Percentiles rank a stretch among this genome's conserved stretches.
These are phyloP conservation scores for Blepharisma japonicum DNA, from an alignment of 73 alveolate genomes.

Conservation along the genomic window DNA sequence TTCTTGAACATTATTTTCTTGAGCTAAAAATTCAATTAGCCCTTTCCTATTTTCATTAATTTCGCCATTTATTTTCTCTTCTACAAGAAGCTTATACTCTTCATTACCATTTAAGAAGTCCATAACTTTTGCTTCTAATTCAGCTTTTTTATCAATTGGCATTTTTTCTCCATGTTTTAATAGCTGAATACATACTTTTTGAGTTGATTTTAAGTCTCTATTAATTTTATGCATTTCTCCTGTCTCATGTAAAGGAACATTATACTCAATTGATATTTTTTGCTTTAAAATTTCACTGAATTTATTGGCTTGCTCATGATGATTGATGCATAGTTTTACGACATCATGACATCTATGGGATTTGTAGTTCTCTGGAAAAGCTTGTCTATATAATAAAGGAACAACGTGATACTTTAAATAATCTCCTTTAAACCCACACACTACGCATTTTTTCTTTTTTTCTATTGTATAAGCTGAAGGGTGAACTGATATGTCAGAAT, in stretches of 20 bases:
- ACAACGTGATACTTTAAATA: conserved; percentile 82
- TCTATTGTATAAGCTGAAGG: conserved; percentile 60
- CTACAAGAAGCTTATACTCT: background rate
- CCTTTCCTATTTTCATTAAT: too few species aligned
- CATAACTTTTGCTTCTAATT: conserved; percentile 12
- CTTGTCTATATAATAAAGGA: conserved; percentile 76
- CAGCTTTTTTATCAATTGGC: conserved; percentile 37
- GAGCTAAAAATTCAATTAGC: background rate
- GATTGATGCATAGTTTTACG: conserved; percentile 80
- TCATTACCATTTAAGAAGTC: conserved; percentile 33
- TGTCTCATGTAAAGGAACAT: conserved; percentile 68
- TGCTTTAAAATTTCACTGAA: conserved; percentile 61
- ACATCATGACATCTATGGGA: conserved; percentile 96
- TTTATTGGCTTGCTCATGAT: conserved; percentile 89
- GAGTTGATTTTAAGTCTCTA: conserved; percentile 36
- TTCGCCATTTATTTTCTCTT: too few species aligned
- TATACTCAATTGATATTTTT: conserved; percentile 65
- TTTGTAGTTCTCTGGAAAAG: conserved; percentile 86
- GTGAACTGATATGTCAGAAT: conserved; percentile 49
- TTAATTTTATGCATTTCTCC: conserved; percentile 45
- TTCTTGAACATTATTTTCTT: background rate
- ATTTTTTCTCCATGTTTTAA: conserved; percentile 41
- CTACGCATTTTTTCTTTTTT: conserved; percentile 83
- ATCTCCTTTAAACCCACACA: conserved; percentile 70
- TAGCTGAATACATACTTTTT: conserved; percentile 43